Conservation (phyloP, 345 rosid species). For the Ceriops zippeliana region DNA sequence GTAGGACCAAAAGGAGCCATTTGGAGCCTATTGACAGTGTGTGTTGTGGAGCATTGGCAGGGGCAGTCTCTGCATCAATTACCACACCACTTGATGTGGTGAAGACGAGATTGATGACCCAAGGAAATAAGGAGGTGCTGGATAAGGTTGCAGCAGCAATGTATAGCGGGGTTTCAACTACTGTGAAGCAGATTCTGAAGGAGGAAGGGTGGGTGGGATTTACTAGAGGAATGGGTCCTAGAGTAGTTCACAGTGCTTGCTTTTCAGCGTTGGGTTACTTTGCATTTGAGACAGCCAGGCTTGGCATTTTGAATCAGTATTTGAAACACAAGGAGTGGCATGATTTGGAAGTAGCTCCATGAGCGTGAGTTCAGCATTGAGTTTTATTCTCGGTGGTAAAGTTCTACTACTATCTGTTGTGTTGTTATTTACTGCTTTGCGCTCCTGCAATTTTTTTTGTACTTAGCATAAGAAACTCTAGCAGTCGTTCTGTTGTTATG, state of each 20-base stretch:
- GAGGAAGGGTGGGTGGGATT: slow-evolving; percentile 94
- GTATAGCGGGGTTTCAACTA: slow-evolving; percentile 55
- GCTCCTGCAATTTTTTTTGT: not conserved
- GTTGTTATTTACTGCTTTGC: not conserved
- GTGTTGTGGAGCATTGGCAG: slow-evolving; percentile 84
- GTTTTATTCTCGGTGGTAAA: slow-evolving; percentile 10
- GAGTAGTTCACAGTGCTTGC: slow-evolving; percentile 91
- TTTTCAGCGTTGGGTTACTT: slow-evolving; percentile 86
- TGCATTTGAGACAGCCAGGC: slow-evolving; percentile 93
- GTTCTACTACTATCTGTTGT: slow-evolving; percentile 5
- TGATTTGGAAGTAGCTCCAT: slow-evolving; percentile 29
- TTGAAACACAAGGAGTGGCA: slow-evolving; percentile 56
- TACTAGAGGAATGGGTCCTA: slow-evolving; percentile 77
- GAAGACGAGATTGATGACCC: slow-evolving; percentile 94
- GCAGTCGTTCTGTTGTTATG: not conserved
- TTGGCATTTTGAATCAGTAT: slow-evolving; percentile 62
- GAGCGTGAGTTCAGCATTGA: slow-evolving; percentile 6
- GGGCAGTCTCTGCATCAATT: slow-evolving; percentile 84
- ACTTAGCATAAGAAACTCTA: not conserved
- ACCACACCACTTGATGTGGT: slow-evolving; percentile 92
- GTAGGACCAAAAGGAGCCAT: slow-evolving; percentile 45
- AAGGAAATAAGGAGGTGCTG: slow-evolving; percentile 44
- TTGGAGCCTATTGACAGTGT: slow-evolving; percentile 87
- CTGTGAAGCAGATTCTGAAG: slow-evolving; percentile 71
- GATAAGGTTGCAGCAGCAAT: slow-evolving; percentile 55